These are phyloP conservation scores for Ramaria sp. DNA, from an alignment of 768 basidiomycete species.

Conservation along the genomic window DNA sequence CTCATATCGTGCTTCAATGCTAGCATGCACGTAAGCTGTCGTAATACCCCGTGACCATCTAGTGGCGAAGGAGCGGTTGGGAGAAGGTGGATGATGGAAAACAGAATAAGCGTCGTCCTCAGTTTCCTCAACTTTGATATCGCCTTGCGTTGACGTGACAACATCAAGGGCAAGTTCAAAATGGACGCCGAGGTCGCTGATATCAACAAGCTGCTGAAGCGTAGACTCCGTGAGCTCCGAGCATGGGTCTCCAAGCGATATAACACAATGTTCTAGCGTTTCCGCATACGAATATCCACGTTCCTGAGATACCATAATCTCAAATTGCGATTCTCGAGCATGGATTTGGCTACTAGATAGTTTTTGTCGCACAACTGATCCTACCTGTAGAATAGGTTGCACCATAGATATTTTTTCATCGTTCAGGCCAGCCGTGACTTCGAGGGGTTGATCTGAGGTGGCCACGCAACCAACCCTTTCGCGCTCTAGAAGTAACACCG, in stretches of 20 bases:
- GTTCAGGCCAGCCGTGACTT: constrained; percentile 39
- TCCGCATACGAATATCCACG: constrained; percentile 69
- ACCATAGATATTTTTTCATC: constrained; percentile 20
- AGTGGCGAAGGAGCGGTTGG: constrained; percentile 14
- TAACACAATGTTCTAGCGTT: constrained; percentile 16
- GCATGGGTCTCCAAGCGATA: background rate
- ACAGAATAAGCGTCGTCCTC: constrained; percentile 48
- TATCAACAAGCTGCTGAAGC: constrained; percentile 12
- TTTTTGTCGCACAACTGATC: constrained; percentile 52
- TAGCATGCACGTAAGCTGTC: constrained; percentile 48
- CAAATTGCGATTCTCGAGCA: constrained; percentile 44
- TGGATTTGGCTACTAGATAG: constrained; percentile 48
- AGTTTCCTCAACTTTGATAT: constrained; percentile 59
- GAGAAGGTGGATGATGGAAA: constrained; percentile 25
- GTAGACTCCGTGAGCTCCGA: constrained; percentile 15
- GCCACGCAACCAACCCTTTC: constrained; percentile 62
- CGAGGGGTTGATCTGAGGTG: constrained; percentile 56
- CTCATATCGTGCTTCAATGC: constrained; percentile 67
- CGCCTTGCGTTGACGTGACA: constrained; percentile 57
- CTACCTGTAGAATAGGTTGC: constrained; percentile 44
- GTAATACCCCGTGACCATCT: constrained; percentile 51
- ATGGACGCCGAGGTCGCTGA: constrained; percentile 46
- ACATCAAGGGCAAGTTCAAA: constrained; percentile 51
- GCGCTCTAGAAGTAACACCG: constrained; percentile 59
- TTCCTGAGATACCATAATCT: constrained; percentile 65